A percentile compares a stretch with the other conserved stretches of the same genome.
Evolutionary conservation across 2,329 filamentous ascomycete species (phyloP).

Genomic region (Beauveria australis): DNA sequence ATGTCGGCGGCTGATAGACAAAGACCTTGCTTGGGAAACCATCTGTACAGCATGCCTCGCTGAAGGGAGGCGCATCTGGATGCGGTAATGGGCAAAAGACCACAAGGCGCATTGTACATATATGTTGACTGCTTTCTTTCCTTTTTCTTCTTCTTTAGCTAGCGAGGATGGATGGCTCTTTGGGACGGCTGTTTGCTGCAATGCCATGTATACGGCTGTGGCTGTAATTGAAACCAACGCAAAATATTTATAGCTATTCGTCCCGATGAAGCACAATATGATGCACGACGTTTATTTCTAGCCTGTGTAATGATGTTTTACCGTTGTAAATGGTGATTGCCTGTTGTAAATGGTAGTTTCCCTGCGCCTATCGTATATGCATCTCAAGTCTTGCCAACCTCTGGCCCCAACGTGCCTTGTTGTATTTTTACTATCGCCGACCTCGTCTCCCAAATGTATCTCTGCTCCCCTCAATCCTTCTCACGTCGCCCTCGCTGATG

Average conservation of each 20-base stretch:
- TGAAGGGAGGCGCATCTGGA: neutral
- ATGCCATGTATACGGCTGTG: constrained; percentile 3
- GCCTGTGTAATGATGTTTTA: neutral
- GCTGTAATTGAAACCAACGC: constrained; percentile 5
- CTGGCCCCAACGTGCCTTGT: neutral
- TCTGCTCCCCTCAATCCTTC: constrained; percentile 53
- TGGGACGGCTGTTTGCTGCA: neutral
- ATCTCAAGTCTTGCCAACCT: neutral
- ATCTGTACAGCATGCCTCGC: constrained; percentile 5
- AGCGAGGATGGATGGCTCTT: neutral
- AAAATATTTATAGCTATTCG: neutral
- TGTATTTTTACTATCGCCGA: neutral
- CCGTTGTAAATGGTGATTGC: no score
- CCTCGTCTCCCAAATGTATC: constrained; percentile 26
- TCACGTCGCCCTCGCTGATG: constrained; percentile 70
- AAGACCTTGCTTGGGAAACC: constrained; percentile 1
- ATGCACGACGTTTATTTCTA: neutral
- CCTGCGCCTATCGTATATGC: neutral
- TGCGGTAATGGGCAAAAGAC: neutral
- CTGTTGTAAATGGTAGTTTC: neutral
- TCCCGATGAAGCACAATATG: neutral
- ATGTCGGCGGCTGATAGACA: constrained; percentile 1
- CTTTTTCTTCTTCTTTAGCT: neutral
- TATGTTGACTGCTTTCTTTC: neutral
- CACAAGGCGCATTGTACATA: constrained; percentile 9